Evolutionary conservation across 257 asterid genomes (phyloP).

Genomic region (Capsicum chinense): DNA sequence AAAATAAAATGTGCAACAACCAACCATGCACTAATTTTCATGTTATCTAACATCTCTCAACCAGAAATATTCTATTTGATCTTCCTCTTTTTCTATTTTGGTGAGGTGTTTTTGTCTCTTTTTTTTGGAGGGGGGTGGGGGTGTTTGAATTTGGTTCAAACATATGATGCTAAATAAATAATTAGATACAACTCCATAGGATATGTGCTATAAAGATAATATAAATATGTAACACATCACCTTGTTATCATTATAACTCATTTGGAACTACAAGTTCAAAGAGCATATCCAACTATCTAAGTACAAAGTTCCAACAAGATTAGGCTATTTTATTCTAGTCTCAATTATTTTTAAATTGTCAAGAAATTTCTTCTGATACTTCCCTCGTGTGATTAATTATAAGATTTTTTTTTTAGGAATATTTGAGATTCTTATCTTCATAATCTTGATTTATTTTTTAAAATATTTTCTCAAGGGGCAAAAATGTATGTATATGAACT

Average conservation of each 20-base stretch:
- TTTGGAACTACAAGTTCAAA: background rate
- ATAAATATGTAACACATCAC: no score
- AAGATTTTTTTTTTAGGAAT: conserved; percentile 16
- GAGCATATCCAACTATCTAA: background rate
- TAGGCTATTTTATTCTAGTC: conserved; percentile 7
- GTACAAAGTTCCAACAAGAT: conserved; percentile 20
- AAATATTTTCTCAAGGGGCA: background rate
- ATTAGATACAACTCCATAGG: no score
- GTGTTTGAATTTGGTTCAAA: background rate
- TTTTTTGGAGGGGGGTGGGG: background rate
- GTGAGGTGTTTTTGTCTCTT: no score
- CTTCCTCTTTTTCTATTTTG: no score
- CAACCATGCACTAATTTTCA: no score
- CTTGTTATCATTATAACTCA: background rate
- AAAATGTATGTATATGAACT: conserved; percentile 28
- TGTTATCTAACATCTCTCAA: no score
- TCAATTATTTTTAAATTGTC: background rate
- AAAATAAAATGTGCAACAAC: no score
- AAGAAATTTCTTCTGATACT: conserved; percentile 16
- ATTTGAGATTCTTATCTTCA: conserved; percentile 24
- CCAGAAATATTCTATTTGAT: no score
- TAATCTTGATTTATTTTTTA: background rate
- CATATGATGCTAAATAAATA: background rate
- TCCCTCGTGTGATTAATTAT: conserved; percentile 22
- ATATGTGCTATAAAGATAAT: no score